Base-by-base conservation (phyloP, 2,329 filamentous ascomycete genomes). In the Claviceps sp. region DNA sequence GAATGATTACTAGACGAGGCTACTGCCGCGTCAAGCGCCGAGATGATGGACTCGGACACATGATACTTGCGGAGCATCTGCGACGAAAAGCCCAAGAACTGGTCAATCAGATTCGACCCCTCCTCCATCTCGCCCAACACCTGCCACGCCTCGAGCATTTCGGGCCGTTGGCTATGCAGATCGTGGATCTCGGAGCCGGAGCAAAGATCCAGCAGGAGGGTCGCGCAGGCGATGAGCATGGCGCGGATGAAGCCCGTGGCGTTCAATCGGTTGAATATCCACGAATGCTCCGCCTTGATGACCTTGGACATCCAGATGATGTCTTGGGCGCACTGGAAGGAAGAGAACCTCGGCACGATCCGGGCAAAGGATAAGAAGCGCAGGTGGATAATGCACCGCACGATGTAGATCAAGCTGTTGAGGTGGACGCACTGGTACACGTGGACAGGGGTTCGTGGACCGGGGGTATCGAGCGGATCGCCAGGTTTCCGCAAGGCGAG, bases 31-130 rank as follows among this genome's bases (percentile, higher is more conserved):
- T 30, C 20, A 14, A 53, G 44, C 22, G 26, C 36, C 38, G 45
- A 45, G 13, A 53, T 24, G 20, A 51, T 53, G 9, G 40, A 24
- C 20, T 48, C 30, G 16, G 24, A 11, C 6, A 51, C 45, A 5
- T 18, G 37, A 45, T 53, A 53, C 52, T 53, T 53, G 2, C n/a
- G 38, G 7, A 53, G 22, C 48, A 53, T 53, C 30, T 48, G 48
- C 20, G 42, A 30, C 9, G 52, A 34, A 43, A 53, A 53, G 14
- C 48, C 48, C 43, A 51, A 26, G 22, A 53, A 53, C 43, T 48
- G 52, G 6, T 53, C 48, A 22, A 50, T 24, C 20, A 50, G 26
- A 20, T 53, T 51, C 14, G 52, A 53, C 13, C 34, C 48, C 26
- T 51, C 52, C 26, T 41, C 44, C 48, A 48, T 26, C 13, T 48